Base-by-base conservation (phyloP, 2,329 filamentous ascomycete species). In the Fusarium nelsonii region DNA sequence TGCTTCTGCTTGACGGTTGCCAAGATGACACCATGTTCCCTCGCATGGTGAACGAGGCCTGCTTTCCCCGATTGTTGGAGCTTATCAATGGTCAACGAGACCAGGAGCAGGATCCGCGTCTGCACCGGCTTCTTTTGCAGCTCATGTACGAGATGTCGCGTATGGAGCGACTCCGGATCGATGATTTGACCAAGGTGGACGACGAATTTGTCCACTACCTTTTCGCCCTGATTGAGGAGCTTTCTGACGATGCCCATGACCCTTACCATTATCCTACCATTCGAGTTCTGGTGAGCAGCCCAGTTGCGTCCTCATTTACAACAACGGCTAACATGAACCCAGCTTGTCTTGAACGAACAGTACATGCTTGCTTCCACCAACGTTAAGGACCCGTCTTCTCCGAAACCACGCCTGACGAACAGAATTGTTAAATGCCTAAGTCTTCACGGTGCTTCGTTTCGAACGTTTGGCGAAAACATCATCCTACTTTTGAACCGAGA, bases 191-290 rank as follows among this genome's bases (percentile, higher is more conserved):
- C 81, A 92, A 88, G 58, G 91, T 91, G 32, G 86, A 91, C 70
- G 96, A 99, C 76, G 86, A 86, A 50, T 97, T 99, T 78, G 86
- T 98, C 62, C 85, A 88, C 36, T 91, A 92, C 75, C 87, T 99
- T 11, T 94, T 98, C 75, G 87, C 91, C 69, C 90, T 97, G 58
- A 95, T 97, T 75, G 95, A 98, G 80, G 87, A 92, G 66, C 84
- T 95, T 7, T 96, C 93, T 8, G 90, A 95, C 77, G 95, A 98
- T 79, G 90, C 88, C 23, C 88, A 93, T 71, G 96, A 98, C 78
- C 95, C 95, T 1, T 99, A 97, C 78, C 95, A 98, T 78, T 98
- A 97, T 78, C 92, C 93, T 8, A 91, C 97, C 45, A 97, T 99
- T 75, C 89, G 94, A 69, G 94, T 98, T 50, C 79, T 99, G 81